Percentiles rank a stretch among this genome's conserved stretches.
These are phyloP conservation scores for Pyrrhoderma noxium DNA, from an alignment of 1,284 basidiomycete genomes.

Conservation along the genomic window DNA sequence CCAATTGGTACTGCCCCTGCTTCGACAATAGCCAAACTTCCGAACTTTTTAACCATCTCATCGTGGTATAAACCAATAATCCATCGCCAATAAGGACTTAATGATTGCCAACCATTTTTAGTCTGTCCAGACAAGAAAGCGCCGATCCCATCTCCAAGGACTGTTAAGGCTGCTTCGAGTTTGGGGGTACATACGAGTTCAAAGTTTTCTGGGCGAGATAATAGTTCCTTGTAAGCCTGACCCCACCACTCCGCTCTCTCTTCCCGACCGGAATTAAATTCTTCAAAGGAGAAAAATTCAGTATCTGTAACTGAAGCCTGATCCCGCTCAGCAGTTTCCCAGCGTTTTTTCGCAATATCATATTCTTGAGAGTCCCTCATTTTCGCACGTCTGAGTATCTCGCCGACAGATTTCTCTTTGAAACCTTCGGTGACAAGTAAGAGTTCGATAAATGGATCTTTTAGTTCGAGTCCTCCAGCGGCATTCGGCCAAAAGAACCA, in stretches of 20 bases:
- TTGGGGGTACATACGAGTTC: constrained; percentile 23
- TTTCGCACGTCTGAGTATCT: constrained; percentile 20
- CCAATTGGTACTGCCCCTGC: constrained; percentile 36
- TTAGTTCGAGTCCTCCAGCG: constrained; percentile 34
- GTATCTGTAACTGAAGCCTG: not conserved
- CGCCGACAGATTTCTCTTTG: constrained; percentile 17
- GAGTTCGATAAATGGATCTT: constrained; percentile 35
- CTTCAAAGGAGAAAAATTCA: constrained; percentile 31
- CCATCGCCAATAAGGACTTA: constrained; percentile 26
- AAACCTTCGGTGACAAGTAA: constrained; percentile 26
- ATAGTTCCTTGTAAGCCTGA: constrained; percentile 26
- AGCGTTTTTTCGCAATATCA: constrained; percentile 23
- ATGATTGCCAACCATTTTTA: constrained; percentile 1
- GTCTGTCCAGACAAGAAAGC: constrained; percentile 2
- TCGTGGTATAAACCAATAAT: constrained; percentile 35
- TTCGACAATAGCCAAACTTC: constrained; percentile 36
- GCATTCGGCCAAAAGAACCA: constrained; percentile 39
- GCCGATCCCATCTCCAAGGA: constrained; percentile 6
- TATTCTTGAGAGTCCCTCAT: constrained; percentile 24
- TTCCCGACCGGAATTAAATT: constrained; percentile 31
- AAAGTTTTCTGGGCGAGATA: constrained; percentile 21
- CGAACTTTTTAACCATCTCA: constrained; percentile 36
- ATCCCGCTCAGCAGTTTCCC: constrained; percentile 22
- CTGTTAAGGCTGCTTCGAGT: constrained; percentile 24
- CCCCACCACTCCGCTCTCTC: constrained; percentile 28